Evolutionary conservation across 2,329 filamentous ascomycete species (phyloP).

Genomic region (Fusarium tricinctum): DNA sequence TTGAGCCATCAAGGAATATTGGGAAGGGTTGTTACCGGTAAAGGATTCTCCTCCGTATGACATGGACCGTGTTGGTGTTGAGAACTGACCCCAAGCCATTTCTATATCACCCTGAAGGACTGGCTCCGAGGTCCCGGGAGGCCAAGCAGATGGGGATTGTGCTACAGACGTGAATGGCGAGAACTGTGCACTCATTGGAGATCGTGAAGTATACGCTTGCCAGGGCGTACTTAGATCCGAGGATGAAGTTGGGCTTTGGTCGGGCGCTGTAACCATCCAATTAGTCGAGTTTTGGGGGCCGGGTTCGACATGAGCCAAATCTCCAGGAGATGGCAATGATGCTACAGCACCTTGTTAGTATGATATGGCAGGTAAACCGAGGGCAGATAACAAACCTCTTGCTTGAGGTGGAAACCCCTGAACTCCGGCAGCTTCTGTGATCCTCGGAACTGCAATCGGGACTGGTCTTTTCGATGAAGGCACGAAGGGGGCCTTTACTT

Average conservation of each 20-base stretch:
- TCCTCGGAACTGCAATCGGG: slow-evolving; percentile 59
- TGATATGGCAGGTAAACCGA: slow-evolving; percentile 25
- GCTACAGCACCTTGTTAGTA: slow-evolving; percentile 29
- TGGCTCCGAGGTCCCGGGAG: slow-evolving; percentile 55
- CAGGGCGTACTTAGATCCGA: slow-evolving; percentile 62
- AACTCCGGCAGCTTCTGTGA: slow-evolving; percentile 56
- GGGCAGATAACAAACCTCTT: slow-evolving; percentile 59
- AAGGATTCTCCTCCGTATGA: slow-evolving; percentile 63
- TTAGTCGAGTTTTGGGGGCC: slow-evolving; percentile 55
- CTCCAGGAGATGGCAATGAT: slow-evolving; percentile 26
- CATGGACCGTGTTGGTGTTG: slow-evolving; percentile 61
- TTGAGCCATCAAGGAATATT: slow-evolving; percentile 59
- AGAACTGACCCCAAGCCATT: slow-evolving; percentile 61
- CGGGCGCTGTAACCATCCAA: slow-evolving; percentile 63
- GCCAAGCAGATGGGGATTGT: slow-evolving; percentile 59
- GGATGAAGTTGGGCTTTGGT: slow-evolving; percentile 57
- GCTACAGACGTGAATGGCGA: slow-evolving; percentile 64
- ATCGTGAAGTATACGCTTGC: slow-evolving; percentile 65
- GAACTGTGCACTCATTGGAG: slow-evolving; percentile 65
- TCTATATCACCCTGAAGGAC: slow-evolving; percentile 58
- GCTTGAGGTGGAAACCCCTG: slow-evolving; percentile 58
- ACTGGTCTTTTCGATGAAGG: slow-evolving; percentile 62
- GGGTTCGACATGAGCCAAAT: slow-evolving; percentile 50
- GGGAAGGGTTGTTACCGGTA: slow-evolving; percentile 53
- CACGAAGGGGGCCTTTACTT: slow-evolving; percentile 56